A percentile compares a stretch with the other conserved stretches of the same genome.
phyloP scores from a whole-genome alignment of 129 eudicot genomes.

The Tagetes erecta region DNA sequence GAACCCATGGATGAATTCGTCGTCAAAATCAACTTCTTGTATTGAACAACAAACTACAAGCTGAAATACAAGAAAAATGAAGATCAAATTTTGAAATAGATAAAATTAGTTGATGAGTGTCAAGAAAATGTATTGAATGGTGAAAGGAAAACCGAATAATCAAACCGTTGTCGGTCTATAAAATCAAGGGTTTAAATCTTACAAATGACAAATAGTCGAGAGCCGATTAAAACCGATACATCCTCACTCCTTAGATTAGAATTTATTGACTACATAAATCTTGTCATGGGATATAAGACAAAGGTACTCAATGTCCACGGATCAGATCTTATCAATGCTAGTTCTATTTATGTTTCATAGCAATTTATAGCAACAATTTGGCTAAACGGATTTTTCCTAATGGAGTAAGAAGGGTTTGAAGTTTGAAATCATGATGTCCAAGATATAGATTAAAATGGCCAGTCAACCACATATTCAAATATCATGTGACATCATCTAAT shows the following conservation, averaged over 20 bases:
- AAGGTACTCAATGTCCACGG: not conserved
- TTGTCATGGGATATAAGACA: conserved; percentile 1
- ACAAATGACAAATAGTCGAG: too few species aligned
- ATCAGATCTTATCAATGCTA: conserved; percentile 21
- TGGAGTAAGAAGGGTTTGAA: not conserved
- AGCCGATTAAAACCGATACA: too few species aligned
- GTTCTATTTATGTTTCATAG: not conserved
- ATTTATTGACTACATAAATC: conserved; percentile 2
- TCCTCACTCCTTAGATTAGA: not conserved
- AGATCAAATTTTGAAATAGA: conserved; percentile 17
- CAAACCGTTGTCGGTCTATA: not conserved
- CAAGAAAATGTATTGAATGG: not conserved
- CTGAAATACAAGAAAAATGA: conserved; percentile 25
- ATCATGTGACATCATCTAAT: not conserved
- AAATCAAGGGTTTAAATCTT: too few species aligned
- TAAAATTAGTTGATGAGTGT: not conserved
- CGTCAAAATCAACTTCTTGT: not conserved
- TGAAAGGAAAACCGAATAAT: not conserved
- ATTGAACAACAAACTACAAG: conserved; percentile 7
- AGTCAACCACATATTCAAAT: not conserved
- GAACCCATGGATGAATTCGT: conserved; percentile 46
- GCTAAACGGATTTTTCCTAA: not conserved
- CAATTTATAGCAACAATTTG: not conserved
- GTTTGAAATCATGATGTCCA: not conserved
- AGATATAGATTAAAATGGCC: not conserved